Conservation (phyloP, 441 rosid species). For the Erysimum cheiri region DNA sequence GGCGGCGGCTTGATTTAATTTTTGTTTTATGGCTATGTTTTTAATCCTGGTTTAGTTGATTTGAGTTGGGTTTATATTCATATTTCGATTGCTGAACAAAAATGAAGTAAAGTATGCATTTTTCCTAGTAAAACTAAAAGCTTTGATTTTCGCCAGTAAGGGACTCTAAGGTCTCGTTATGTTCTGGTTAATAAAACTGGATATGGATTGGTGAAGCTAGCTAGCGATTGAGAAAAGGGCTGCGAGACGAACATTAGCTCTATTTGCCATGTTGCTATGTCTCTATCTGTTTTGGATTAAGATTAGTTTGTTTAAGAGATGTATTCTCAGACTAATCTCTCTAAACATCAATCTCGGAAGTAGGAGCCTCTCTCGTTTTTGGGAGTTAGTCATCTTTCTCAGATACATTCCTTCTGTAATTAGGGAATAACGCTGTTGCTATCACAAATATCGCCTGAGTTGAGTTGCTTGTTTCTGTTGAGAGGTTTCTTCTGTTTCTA, state of each 20-base stretch:
- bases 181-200: background rate
- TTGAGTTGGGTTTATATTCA: conserved; percentile 14
- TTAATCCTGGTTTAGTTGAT: background rate
- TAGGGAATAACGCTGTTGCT: no score
- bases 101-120: conserved; percentile 17
- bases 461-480: conserved; percentile 25
- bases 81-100: conserved; percentile 12
- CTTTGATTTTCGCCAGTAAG: background rate
- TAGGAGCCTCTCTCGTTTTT: no score
- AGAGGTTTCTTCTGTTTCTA: conserved; percentile 9
- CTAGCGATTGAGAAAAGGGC: background rate
- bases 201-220: background rate
- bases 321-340: background rate
- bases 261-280: background rate
- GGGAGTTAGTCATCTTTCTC: background rate
- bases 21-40: background rate
- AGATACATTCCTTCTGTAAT: background rate
- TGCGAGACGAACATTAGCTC: background rate
- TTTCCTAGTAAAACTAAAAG: background rate
- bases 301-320: background rate
- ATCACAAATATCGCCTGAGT: background rate
- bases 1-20: conserved; percentile 26
- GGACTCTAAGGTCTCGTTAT: background rate
- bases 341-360: background rate
- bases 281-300: background rate